phyloP scores from a whole-genome alignment of 2,329 filamentous ascomycete species.

The Ophiostoma montium region DNA sequence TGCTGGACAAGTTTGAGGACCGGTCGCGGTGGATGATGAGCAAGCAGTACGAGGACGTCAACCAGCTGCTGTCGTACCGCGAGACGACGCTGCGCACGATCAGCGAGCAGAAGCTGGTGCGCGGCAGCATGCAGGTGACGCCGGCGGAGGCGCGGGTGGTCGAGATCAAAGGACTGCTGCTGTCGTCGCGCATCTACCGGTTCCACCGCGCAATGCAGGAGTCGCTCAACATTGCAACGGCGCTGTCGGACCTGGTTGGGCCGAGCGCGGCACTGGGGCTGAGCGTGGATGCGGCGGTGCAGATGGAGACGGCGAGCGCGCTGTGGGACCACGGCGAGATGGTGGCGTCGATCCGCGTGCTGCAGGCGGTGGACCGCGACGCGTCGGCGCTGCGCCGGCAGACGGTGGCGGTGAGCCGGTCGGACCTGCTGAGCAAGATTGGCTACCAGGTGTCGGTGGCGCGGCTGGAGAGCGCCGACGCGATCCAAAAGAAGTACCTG shows the following conservation, averaged over 20 bases:
- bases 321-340: constrained; percentile 92
- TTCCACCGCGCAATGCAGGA: constrained; percentile 75
- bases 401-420: constrained; percentile 54
- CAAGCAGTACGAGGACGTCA: constrained; percentile 49
- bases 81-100: constrained; percentile 72
- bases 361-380: constrained; percentile 56
- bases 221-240: constrained; percentile 71
- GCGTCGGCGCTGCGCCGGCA: constrained; percentile 50
- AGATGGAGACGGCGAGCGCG: constrained; percentile 74
- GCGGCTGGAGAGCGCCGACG: constrained; percentile 77
- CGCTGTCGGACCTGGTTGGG: constrained; percentile 62
- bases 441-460: constrained; percentile 83
- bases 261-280: constrained; percentile 58
- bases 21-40: constrained; percentile 70
- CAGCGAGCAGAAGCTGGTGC: constrained; percentile 52
- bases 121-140: constrained; percentile 45
- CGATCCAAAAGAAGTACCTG: constrained; percentile 77
- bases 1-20: constrained; percentile 48
- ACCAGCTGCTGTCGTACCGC: constrained; percentile 66
- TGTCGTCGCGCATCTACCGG: constrained; percentile 61
- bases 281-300: constrained; percentile 60
- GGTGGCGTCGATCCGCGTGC: constrained; percentile 74
- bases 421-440: constrained; percentile 74
- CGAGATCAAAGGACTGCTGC: constrained; percentile 63
- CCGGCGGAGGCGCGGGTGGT: constrained; percentile 50